phyloP scores from a whole-genome alignment of 768 basidiomycete genomes.

The Suillus alpinus region DNA sequence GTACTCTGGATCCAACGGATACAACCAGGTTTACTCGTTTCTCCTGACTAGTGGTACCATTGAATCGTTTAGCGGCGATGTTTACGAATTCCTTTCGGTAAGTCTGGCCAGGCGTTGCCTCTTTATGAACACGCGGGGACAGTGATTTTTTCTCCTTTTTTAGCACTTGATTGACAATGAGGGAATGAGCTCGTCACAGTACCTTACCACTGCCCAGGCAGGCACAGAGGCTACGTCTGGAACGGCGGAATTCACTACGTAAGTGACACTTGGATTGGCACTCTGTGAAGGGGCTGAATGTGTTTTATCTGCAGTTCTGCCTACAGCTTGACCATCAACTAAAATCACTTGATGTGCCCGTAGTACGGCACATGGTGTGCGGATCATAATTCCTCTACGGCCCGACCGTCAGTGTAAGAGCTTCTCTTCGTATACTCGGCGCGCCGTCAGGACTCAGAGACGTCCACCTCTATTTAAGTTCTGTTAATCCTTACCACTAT shows the following conservation, averaged over 20 bases:
- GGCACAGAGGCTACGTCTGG: conserved; percentile 65
- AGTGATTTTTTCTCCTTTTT: neutral
- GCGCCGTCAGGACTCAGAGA: neutral
- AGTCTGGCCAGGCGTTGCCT: neutral
- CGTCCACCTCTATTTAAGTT: neutral
- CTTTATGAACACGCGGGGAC: neutral
- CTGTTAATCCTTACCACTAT: neutral
- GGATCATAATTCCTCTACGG: neutral
- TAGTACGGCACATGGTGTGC: neutral
- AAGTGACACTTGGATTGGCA: conserved; percentile 17
- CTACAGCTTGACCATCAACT: conserved; percentile 47
- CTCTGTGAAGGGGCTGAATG: neutral
- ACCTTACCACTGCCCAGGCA: conserved; percentile 55
- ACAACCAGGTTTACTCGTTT: conserved; percentile 53
- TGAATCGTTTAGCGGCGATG: conserved; percentile 51
- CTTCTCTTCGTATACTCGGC: neutral
- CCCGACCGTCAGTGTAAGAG: neutral
- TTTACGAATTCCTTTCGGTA: conserved; percentile 52
- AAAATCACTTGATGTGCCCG: conserved; percentile 3
- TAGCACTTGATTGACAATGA: conserved; percentile 52
- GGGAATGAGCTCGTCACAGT: conserved; percentile 49
- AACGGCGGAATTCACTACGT: conserved; percentile 54
- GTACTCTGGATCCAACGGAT: conserved; percentile 51
- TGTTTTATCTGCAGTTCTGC: conserved; percentile 32
- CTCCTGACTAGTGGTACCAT: conserved; percentile 36